phyloP scores from a whole-genome alignment of 2,329 filamentous ascomycete species.

The Pseudogymnoascus sp. region DNA sequence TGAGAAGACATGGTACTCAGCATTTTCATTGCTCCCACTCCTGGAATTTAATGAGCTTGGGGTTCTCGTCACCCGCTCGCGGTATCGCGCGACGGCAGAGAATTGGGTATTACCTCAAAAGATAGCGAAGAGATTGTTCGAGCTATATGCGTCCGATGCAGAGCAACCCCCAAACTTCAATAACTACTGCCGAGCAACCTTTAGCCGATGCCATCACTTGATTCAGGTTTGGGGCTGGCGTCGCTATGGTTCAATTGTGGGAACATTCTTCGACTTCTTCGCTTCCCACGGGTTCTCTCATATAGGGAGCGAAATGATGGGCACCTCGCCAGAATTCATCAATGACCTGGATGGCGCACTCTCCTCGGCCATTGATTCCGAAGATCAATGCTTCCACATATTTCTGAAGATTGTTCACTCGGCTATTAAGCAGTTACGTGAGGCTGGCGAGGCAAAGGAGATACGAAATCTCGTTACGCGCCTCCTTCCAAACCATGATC shows the following conservation, averaged over 20 bases:
- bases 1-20: conserved; percentile 48
- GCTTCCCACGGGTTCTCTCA: conserved; percentile 53
- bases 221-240: conserved; percentile 59
- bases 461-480: conserved; percentile 53
- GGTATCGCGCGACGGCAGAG: conserved; percentile 37
- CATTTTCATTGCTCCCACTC: conserved; percentile 54
- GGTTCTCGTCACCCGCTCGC: conserved; percentile 34
- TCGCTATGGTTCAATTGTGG: conserved; percentile 44
- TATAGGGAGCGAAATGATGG: conserved; percentile 51
- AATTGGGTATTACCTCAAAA: conserved; percentile 54
- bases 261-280: conserved; percentile 60
- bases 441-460: conserved; percentile 43
- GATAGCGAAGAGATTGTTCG: conserved; percentile 48
- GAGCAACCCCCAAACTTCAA: conserved; percentile 55
- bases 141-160: conserved; percentile 46
- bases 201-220: conserved; percentile 54
- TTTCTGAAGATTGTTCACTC: conserved; percentile 57
- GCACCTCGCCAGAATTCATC: conserved; percentile 53
- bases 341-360: conserved; percentile 41
- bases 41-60: conserved; percentile 50
- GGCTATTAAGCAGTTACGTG: conserved; percentile 43
- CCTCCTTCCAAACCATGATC: conserved; percentile 56
- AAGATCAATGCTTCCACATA: conserved; percentile 58
- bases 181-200: conserved; percentile 51
- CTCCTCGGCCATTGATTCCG: conserved; percentile 40